phyloP scores from a whole-genome alignment of 768 basidiomycete genomes.

The Tephrocybe sp. region DNA sequence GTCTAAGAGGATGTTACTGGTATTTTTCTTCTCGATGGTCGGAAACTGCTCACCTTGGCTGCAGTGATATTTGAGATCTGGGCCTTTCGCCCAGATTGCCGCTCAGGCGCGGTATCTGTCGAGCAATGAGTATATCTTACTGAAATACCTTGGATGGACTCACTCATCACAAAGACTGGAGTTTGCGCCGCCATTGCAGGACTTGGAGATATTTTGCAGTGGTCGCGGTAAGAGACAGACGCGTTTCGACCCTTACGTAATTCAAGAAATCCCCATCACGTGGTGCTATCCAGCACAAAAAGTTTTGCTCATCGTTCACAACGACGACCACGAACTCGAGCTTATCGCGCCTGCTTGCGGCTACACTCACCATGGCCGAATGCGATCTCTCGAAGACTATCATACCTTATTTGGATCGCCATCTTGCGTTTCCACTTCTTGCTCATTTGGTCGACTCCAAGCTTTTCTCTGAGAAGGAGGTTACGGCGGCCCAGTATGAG shows the following conservation, averaged over 20 bases:
- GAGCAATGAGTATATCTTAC: neutral
- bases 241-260: slow-evolving; percentile 12
- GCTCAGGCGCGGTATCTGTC: slow-evolving; percentile 88
- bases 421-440: slow-evolving; percentile 90
- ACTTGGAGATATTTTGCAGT: slow-evolving; percentile 3
- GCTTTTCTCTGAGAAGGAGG: slow-evolving; percentile 74
- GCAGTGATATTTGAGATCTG: slow-evolving; percentile 97
- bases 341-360: neutral
- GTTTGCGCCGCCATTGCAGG: slow-evolving; percentile 48
- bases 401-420: slow-evolving; percentile 90
- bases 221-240: slow-evolving; percentile 5
- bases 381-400: slow-evolving; percentile 90
- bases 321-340: slow-evolving; percentile 7
- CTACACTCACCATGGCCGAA: slow-evolving; percentile 59
- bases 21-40: neutral
- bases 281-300: slow-evolving; percentile 3
- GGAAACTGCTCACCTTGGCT: slow-evolving; percentile 69
- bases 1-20: slow-evolving; percentile 48
- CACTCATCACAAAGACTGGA: slow-evolving; percentile 84
- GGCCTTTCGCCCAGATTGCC: slow-evolving; percentile 92
- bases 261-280: neutral
- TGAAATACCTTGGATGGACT: slow-evolving; percentile 14
- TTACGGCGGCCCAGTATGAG: slow-evolving; percentile 93
- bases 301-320: slow-evolving; percentile 13
- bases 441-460: slow-evolving; percentile 78